Conservation (phyloP, 257 asterid species). For the Buddleja alternifolia region DNA sequence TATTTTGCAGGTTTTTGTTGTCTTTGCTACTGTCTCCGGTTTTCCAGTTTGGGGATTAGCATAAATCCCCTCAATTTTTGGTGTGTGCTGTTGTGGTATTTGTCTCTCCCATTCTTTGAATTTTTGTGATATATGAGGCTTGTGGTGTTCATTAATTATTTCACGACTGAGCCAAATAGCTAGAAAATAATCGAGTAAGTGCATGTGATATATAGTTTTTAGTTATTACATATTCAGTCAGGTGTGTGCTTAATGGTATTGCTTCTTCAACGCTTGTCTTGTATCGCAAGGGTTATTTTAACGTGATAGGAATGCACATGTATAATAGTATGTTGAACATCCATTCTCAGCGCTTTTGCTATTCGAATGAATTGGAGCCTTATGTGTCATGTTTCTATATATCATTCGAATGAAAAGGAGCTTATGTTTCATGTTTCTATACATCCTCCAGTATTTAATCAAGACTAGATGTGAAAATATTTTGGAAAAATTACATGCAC, state of each 20-base stretch:
- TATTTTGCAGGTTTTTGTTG: conserved; percentile 32
- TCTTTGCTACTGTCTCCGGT: conserved; percentile 25
- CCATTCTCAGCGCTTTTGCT: too few species aligned
- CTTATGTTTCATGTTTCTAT: too few species aligned
- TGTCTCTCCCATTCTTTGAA: conserved; percentile 31
- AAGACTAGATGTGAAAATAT: too few species aligned
- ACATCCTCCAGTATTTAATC: too few species aligned
- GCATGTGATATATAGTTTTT: neutral
- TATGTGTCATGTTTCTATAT: too few species aligned
- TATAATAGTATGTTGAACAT: too few species aligned
- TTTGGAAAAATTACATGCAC: too few species aligned
- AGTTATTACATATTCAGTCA: neutral
- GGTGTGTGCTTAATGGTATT: conserved; percentile 32
- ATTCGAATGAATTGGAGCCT: too few species aligned
- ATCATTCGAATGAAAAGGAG: too few species aligned
- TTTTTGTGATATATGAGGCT: conserved; percentile 19
- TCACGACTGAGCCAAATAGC: conserved; percentile 17
- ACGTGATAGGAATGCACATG: neutral
- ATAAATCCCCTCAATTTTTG: conserved; percentile 38
- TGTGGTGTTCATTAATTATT: conserved; percentile 29
- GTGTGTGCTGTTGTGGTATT: conserved; percentile 33
- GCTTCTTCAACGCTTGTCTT: neutral
- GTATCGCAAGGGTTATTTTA: neutral
- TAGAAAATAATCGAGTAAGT: conserved; percentile 7
- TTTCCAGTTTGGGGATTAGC: conserved; percentile 34